These are phyloP conservation scores for Avicennia marina DNA, from an alignment of 257 asterid species.

Conservation along the genomic window DNA sequence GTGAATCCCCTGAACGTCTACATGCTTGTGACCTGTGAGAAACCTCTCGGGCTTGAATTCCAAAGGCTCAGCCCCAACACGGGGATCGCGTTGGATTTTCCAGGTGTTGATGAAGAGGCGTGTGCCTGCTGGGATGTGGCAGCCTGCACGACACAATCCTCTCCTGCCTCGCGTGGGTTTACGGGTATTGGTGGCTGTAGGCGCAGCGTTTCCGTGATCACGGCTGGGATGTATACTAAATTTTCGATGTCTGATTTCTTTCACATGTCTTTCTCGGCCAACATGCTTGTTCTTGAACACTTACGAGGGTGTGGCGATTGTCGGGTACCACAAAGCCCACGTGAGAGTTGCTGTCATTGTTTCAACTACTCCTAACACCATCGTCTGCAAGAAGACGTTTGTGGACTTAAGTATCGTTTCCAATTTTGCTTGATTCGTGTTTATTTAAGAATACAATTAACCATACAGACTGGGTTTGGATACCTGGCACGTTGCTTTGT, in stretches of 20 bases:
- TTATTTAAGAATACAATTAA: too few relatives aligned
- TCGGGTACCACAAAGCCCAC: slow-evolving; percentile 38
- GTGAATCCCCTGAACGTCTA: slow-evolving; percentile 26
- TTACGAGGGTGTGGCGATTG: slow-evolving; percentile 18
- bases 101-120: slow-evolving; percentile 25
- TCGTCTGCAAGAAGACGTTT: neutral
- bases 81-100: slow-evolving; percentile 38
- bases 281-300: slow-evolving; percentile 30
- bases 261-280: slow-evolving; percentile 24
- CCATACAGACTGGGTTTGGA: too few relatives aligned
- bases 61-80: slow-evolving; percentile 24
- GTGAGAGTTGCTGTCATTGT: slow-evolving; percentile 24
- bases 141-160: slow-evolving; percentile 35
- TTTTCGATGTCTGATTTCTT: slow-evolving; percentile 28
- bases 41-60: slow-evolving; percentile 41
- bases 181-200: slow-evolving; percentile 22
- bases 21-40: slow-evolving; percentile 20
- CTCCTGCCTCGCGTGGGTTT: neutral
- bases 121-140: slow-evolving; percentile 26
- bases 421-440: too few relatives aligned
- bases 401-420: too few relatives aligned
- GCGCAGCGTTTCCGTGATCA: slow-evolving; percentile 38
- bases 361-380: slow-evolving; percentile 31
- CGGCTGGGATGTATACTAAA: slow-evolving; percentile 34
- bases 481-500: slow-evolving; percentile 30